Conservation (phyloP, 2,329 filamentous ascomycete genomes). For the Cytospora leucostoma region DNA sequence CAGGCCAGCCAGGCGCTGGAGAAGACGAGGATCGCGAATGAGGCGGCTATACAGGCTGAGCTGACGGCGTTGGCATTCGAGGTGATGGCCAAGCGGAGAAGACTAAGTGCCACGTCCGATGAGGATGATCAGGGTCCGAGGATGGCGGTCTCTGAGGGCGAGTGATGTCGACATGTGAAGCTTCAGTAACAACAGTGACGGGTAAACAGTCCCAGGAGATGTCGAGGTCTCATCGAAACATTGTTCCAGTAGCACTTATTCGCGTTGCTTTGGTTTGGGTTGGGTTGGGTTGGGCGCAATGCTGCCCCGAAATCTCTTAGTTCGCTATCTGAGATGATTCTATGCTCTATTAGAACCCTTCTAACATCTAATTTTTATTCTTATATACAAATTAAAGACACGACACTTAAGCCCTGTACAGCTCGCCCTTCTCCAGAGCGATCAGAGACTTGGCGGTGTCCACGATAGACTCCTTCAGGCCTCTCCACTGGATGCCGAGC, state of each 20-base stretch:
- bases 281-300: too few species aligned
- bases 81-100: constrained; percentile 22
- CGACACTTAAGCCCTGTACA: constrained; percentile 6
- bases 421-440: constrained; percentile 24
- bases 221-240: not conserved
- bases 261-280: too few species aligned
- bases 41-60: constrained; percentile 21
- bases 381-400: not conserved
- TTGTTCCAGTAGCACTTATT: too few species aligned
- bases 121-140: constrained; percentile 1
- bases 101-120: constrained; percentile 18
- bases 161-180: not conserved
- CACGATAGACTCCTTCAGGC: constrained; percentile 13
- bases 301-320: too few species aligned
- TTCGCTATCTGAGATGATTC: too few species aligned
- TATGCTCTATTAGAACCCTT: not conserved
- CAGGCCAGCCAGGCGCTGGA: constrained; percentile 20
- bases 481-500: constrained; percentile 20
- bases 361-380: not conserved
- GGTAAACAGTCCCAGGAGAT: not conserved
- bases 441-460: constrained; percentile 24
- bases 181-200: not conserved
- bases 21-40: constrained; percentile 13
- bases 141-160: not conserved
- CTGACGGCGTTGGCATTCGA: constrained; percentile 22